Evolutionary conservation across 2,329 filamentous ascomycete genomes (phyloP), one percentile per base, ranked within the genome.

Genomic region (Alternaria triticina): DNA sequence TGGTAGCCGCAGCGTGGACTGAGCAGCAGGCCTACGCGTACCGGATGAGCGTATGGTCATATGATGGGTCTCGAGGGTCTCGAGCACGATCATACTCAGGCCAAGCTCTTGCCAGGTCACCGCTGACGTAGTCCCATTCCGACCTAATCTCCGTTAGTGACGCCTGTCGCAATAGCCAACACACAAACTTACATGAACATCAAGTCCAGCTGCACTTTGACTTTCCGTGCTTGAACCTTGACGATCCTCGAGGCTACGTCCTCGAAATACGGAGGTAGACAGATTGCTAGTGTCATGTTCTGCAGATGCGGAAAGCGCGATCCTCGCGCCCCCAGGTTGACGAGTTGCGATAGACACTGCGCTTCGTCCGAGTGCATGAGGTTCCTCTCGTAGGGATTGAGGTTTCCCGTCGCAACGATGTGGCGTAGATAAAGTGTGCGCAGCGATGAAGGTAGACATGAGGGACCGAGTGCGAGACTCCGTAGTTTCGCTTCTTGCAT

Each of bases 351-450:
- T 23, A 64, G 52, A 54, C 61, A 65, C 40, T 65, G 62, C 20
- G 62, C 54, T 50, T 65, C 62, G 15, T 65, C 59, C 15, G 62
- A 62, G 13, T 65, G 50, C 62, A 65, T 65, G 11, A 64, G 30
- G 8, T 64, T 62, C 44, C 43, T 51, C 27, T 61, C 58, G 9
- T 11, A 30, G 6, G 54, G 58, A 12, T 55, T 56, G 13, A 64
- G 22, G 43, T 54, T 61, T 28, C 47, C 62, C 15, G 30, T 12
- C 4, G 50, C 44, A 5, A 62, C 55, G 6, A 59, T 12, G 44
- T 66, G 64, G 20, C 64, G 61, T 11, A 66, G 11, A n/a, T 66
- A 66, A 2, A 66, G 22, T 30, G 43, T 64, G 11, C 54, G 61
- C 22, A 66, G 43, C 15, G 61, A 60, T 20, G 47, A 13, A 36